Evolutionary conservation across 2,329 filamentous ascomycete genomes (phyloP).

Genomic region (Xylariaceae sp.): DNA sequence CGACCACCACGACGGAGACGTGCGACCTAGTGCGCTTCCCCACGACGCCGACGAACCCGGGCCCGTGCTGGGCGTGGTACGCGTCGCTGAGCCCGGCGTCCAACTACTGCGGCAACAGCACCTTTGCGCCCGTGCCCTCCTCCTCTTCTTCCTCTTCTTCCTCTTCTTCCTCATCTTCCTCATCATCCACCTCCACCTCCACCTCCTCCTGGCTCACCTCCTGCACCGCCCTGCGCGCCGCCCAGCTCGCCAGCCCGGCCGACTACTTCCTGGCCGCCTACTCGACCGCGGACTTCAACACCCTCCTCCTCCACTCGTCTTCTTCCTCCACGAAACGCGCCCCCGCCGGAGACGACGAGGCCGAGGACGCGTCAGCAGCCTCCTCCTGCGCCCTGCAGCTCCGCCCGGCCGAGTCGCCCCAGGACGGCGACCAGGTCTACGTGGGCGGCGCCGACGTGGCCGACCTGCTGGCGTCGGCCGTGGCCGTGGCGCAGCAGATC

Average conservation of each 20-base stretch:
- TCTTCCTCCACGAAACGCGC: too few relatives aligned
- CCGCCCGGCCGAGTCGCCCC: constrained; percentile 9
- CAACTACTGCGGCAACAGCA: constrained; percentile 14
- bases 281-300: constrained; percentile 7
- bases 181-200: constrained; percentile 6
- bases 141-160: neutral
- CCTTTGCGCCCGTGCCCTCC: constrained; percentile 2
- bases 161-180: too few relatives aligned
- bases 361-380: constrained; percentile 3
- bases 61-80: constrained; percentile 15
- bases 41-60: constrained; percentile 11
- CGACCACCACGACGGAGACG: neutral
- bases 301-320: constrained; percentile 11
- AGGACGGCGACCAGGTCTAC: constrained; percentile 16
- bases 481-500: constrained; percentile 1
- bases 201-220: constrained; percentile 6
- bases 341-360: too few relatives aligned
- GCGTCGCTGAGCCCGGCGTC: constrained; percentile 6
- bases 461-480: constrained; percentile 9
- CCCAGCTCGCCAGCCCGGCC: constrained; percentile 2
- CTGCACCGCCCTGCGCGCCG: too few relatives aligned
- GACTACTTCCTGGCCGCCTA: constrained; percentile 15
- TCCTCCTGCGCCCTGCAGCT: constrained; percentile 11
- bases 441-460: constrained; percentile 12
- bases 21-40: constrained; percentile 10